Conservation (phyloP, 306 rosid genomes). For the Luffa acutangula region DNA sequence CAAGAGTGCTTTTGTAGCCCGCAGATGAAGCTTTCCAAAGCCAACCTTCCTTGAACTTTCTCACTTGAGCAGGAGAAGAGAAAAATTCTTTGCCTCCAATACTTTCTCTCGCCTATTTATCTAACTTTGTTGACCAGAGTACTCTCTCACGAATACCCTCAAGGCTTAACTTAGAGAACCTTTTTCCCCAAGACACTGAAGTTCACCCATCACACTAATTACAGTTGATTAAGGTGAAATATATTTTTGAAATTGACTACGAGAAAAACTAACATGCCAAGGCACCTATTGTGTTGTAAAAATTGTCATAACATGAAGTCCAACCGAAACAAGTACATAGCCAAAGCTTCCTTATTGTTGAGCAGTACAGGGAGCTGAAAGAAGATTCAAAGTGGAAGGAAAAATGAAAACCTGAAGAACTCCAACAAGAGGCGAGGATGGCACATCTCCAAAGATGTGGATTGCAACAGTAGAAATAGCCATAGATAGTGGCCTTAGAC, state of each 20-base stretch:
- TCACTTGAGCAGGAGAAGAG: background rate
- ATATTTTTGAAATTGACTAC: background rate
- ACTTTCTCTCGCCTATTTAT: background rate
- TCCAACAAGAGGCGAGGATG: conserved; percentile 87
- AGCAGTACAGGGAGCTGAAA: background rate
- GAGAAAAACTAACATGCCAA: background rate
- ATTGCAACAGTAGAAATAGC: conserved; percentile 68
- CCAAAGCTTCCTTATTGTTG: background rate
- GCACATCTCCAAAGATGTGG: conserved; percentile 87
- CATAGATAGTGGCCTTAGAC: conserved; percentile 79
- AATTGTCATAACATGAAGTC: background rate
- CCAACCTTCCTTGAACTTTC: background rate
- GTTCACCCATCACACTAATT: background rate
- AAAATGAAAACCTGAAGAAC: conserved; percentile 50
- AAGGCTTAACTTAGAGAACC: background rate
- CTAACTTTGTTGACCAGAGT: background rate
- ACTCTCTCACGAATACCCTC: background rate
- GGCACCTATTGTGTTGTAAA: background rate
- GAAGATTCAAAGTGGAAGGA: background rate
- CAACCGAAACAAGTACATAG: background rate
- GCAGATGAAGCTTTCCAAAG: background rate
- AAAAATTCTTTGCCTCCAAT: background rate
- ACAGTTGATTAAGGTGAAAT: background rate
- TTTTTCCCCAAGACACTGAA: background rate
- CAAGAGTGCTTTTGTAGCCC: background rate